Evolutionary conservation across 2,329 filamentous ascomycete species (phyloP).

Genomic region (Scedosporium boydii): DNA sequence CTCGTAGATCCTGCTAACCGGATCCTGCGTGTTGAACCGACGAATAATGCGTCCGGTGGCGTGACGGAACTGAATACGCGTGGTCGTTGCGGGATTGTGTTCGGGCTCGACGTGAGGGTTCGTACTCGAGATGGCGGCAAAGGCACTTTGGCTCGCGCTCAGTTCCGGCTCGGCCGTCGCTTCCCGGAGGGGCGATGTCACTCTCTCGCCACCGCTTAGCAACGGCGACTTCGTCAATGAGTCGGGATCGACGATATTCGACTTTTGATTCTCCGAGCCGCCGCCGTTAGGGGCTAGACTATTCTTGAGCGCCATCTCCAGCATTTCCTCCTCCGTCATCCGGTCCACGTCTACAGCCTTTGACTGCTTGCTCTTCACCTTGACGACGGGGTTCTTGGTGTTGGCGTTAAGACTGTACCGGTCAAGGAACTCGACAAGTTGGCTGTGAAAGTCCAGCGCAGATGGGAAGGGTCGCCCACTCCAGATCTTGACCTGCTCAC

Average conservation of each 20-base stretch:
- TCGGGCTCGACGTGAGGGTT: slow-evolving; percentile 71
- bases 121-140: slow-evolving; percentile 61
- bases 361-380: slow-evolving; percentile 59
- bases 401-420: slow-evolving; percentile 82
- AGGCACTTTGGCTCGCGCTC: slow-evolving; percentile 31
- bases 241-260: slow-evolving; percentile 71
- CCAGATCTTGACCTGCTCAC: slow-evolving; percentile 96
- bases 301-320: slow-evolving; percentile 86
- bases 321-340: slow-evolving; percentile 96
- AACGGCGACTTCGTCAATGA: slow-evolving; percentile 62
- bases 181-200: slow-evolving; percentile 23
- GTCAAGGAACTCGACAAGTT: slow-evolving; percentile 93
- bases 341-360: slow-evolving; percentile 68
- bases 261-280: slow-evolving; percentile 23
- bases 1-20: slow-evolving; percentile 79
- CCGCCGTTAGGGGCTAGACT: slow-evolving; percentile 50
- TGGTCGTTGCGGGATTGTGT: slow-evolving; percentile 60
- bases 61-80: slow-evolving; percentile 87
- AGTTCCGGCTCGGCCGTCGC: slow-evolving; percentile 18
- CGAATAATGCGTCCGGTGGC: slow-evolving; percentile 77
- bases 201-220: slow-evolving; percentile 30
- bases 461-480: slow-evolving; percentile 71
- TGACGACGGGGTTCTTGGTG: slow-evolving; percentile 88
- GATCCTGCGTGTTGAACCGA: slow-evolving; percentile 68
- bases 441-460: slow-evolving; percentile 74